These are phyloP conservation scores for Pythium apleroticum DNA, from an alignment of 352 stramenopile species.

Conservation along the genomic window DNA sequence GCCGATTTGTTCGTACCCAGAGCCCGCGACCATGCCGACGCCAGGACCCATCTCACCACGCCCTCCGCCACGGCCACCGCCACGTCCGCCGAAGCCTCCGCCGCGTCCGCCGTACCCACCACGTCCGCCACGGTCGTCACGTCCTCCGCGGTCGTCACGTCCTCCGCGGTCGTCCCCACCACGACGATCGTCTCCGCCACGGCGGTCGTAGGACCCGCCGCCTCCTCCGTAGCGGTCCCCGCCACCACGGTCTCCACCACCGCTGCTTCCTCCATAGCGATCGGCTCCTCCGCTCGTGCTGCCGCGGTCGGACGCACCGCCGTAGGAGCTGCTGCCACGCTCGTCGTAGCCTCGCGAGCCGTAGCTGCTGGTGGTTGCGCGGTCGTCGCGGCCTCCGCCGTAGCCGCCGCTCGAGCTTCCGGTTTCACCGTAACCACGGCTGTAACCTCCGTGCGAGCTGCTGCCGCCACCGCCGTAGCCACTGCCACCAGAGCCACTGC, in stretches of 20 bases:
- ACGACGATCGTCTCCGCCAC: slow-evolving; percentile 28
- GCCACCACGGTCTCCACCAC: slow-evolving; percentile 14
- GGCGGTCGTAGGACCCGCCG: slow-evolving; percentile 17
- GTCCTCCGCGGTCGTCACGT: slow-evolving; percentile 16
- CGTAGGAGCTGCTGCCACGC: slow-evolving; percentile 21
- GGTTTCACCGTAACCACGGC: slow-evolving; percentile 15
- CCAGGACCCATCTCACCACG: slow-evolving; percentile 37
- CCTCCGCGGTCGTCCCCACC: slow-evolving; percentile 30
- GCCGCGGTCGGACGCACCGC: slow-evolving; percentile 18
- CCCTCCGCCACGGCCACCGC: slow-evolving; percentile 32
- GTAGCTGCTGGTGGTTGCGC: slow-evolving; percentile 10
- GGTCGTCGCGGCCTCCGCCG: slow-evolving; percentile 30
- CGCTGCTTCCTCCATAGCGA: slow-evolving; percentile 12
- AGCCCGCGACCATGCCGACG: slow-evolving; percentile 39
- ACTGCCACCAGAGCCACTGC: neutral
- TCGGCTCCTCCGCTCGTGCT: slow-evolving; percentile 17
- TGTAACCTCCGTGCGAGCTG: slow-evolving; percentile 12
- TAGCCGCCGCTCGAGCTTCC: slow-evolving; percentile 11
- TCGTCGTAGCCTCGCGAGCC: slow-evolving; percentile 26
- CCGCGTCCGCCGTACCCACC: slow-evolving; percentile 19
- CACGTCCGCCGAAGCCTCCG: slow-evolving; percentile 27
- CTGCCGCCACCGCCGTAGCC: slow-evolving; percentile 11
- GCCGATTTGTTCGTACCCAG: slow-evolving; percentile 56
- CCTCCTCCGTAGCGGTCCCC: slow-evolving; percentile 16
- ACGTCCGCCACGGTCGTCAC: slow-evolving; percentile 11